Conservation (phyloP, 768 basidiomycete genomes). For the Phanerochaete carnosa region DNA sequence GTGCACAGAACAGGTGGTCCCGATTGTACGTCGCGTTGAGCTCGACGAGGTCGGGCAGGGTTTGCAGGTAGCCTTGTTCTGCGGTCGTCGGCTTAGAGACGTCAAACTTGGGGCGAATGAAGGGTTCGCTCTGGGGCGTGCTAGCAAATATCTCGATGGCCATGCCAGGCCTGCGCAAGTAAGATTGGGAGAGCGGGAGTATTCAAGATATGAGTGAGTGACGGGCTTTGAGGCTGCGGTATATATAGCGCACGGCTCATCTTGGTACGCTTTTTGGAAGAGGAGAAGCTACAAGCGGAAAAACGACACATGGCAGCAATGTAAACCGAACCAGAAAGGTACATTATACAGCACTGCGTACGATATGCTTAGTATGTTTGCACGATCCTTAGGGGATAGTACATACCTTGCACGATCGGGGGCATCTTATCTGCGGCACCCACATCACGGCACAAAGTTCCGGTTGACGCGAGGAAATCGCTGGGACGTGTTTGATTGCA, state of each 20-base stretch:
- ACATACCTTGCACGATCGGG: not conserved
- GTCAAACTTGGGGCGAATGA: conserved; percentile 36
- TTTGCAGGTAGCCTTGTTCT: conserved; percentile 25
- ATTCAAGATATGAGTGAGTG: not conserved
- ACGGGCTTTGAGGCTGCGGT: too few species aligned
- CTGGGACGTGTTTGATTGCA: too few species aligned
- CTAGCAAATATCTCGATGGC: not conserved
- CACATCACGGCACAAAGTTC: not conserved
- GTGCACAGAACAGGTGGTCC: conserved; percentile 34
- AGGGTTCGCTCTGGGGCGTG: conserved; percentile 12
- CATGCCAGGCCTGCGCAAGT: not conserved
- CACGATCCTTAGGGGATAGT: not conserved
- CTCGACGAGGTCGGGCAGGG: conserved; percentile 36
- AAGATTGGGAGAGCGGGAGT: too few species aligned
- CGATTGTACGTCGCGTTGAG: conserved; percentile 34
- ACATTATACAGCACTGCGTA: not conserved
- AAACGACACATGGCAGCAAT: not conserved
- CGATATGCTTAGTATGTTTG: not conserved
- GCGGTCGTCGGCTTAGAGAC: conserved; percentile 28
- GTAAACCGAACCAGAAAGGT: not conserved
- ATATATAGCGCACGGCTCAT: not conserved
- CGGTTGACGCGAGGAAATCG: too few species aligned
- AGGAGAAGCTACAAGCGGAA: too few species aligned
- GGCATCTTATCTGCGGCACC: not conserved
- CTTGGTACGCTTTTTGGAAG: not conserved